Percentiles rank a stretch among this genome's conserved stretches.
These are phyloP conservation scores for Dalechampia spathulata DNA, from an alignment of 441 rosid species.

Conservation along the genomic window DNA sequence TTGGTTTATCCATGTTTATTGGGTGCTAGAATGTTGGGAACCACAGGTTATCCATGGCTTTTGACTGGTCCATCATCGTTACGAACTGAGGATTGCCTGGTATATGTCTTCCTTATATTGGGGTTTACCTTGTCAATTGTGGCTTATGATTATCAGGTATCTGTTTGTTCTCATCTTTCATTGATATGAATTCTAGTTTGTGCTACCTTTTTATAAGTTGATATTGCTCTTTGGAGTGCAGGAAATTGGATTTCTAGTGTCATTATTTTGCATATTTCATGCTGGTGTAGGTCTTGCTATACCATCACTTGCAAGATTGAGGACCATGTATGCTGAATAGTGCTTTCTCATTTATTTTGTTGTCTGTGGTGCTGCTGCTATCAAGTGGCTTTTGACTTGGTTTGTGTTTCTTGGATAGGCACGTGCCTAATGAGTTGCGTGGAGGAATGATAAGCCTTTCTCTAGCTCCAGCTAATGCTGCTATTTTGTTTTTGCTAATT, in stretches of 20 bases:
- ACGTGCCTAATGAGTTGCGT: conserved; percentile 87
- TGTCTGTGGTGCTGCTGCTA: conserved; percentile 9
- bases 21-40: conserved; percentile 95
- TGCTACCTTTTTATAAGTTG: conserved; percentile 6
- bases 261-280: conserved; percentile 73
- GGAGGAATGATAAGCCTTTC: conserved; percentile 95
- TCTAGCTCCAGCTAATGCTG: conserved; percentile 77
- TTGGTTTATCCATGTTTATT: conserved; percentile 72
- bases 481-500: conserved; percentile 47
- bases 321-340: conserved; percentile 57
- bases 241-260: conserved; percentile 74
- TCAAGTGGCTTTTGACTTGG: conserved; percentile 9
- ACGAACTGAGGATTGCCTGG: conserved; percentile 75
- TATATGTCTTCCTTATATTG: conserved; percentile 44
- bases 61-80: conserved; percentile 53
- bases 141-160: conserved; percentile 97
- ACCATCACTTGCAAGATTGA: conserved; percentile 89
- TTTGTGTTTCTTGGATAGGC: conserved; percentile 35
- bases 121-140: conserved; percentile 61
- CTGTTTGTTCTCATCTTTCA: conserved; percentile 10
- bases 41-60: conserved; percentile 82
- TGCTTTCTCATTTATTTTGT: conserved; percentile 4
- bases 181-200: conserved; percentile 3
- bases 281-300: conserved; percentile 57
- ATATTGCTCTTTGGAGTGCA: conserved; percentile 29